Conservation (phyloP, 116 monocot species). For the Iris pallida region DNA sequence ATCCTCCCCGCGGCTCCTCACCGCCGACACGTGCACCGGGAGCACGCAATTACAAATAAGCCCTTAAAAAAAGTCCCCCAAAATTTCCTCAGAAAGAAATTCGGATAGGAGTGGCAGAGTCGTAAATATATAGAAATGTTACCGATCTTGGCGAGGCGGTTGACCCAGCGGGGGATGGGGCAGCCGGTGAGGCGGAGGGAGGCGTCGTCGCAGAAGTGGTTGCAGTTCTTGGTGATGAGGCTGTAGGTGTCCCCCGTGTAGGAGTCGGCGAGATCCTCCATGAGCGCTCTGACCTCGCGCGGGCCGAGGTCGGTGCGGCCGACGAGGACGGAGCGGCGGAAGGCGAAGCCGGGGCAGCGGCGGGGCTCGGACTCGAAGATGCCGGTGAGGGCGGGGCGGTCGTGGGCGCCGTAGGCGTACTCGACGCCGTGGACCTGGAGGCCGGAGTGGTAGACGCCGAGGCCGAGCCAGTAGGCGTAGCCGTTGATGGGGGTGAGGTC, state of each 20-base stretch:
- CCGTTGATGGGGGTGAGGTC: slow-evolving; percentile 51
- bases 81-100: no score
- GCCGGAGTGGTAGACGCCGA: slow-evolving; percentile 48
- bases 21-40: slow-evolving; percentile 46
- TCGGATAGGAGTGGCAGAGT: no score
- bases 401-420: slow-evolving; percentile 84
- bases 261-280: slow-evolving; percentile 15
- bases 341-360: slow-evolving; percentile 60
- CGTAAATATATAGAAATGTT: no score
- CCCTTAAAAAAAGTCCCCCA: slow-evolving; percentile 18
- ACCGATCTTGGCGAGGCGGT: slow-evolving; percentile 76
- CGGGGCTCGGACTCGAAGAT: slow-evolving; percentile 70
- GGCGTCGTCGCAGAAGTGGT: slow-evolving; percentile 71
- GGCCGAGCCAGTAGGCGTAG: slow-evolving; percentile 52
- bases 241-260: slow-evolving; percentile 37
- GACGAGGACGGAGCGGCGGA: slow-evolving; percentile 27
- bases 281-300: slow-evolving; percentile 5
- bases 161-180: slow-evolving; percentile 66
- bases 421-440: slow-evolving; percentile 73
- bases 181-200: slow-evolving; percentile 46
- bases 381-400: slow-evolving; percentile 44
- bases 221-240: slow-evolving; percentile 78
- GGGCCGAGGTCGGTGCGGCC: not conserved
- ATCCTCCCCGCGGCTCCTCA: slow-evolving; percentile 25
- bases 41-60: slow-evolving; percentile 66